Base-by-base conservation (phyloP, 257 asterid species). In the Primulina tabacum region DNA sequence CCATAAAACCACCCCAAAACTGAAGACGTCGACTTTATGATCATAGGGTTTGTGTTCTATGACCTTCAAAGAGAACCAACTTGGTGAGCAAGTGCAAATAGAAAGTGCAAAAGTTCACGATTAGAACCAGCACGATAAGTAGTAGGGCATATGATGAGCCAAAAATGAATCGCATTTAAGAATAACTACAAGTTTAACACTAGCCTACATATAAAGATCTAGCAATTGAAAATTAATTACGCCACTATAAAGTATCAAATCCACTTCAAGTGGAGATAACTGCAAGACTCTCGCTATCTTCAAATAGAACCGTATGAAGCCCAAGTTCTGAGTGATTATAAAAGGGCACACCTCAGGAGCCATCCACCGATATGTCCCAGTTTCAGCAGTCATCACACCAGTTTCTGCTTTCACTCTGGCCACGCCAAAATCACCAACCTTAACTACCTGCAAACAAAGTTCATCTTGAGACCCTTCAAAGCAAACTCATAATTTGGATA, bases 281-380 rank as follows among this genome's bases (percentile, higher is more conserved):
- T 53, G 67, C 8, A 38, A 56, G 4, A 53, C 18, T 30, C n/a
- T 11, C 53, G 26, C 30, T 55, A 57, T 38, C 21, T 28, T 55
- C 62, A 70, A 8, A 55, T 29, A 29, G 35, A 40, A 2, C 38
- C 47, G 58, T 24, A 30, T 1, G 24, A 34, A 20, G 26, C 26
- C n/a, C 8, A 66, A 71, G 65, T 56, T 70, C 33, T 60, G 56
- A 73, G 40, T 70, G 29, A 63, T 69, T 76, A 38, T 52, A 70
- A 40, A 61, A 71, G 64, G 68, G 55, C 62, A 65, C 81, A 94
- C 99, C 99, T 94, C 99, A 63, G 99, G 99, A 60, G 99, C 97
- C 99, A 94, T 94, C 99, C 99, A 94, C 74, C 99, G 81, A 63
- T 94, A 94, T 0, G 99, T 94, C 78, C 99, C 99, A 18, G 99